Percentiles rank a stretch among this genome's conserved stretches.
These are phyloP conservation scores for Diutina mesorugosa DNA, from an alignment of 1,139 yeast genomes.

Conservation along the genomic window DNA sequence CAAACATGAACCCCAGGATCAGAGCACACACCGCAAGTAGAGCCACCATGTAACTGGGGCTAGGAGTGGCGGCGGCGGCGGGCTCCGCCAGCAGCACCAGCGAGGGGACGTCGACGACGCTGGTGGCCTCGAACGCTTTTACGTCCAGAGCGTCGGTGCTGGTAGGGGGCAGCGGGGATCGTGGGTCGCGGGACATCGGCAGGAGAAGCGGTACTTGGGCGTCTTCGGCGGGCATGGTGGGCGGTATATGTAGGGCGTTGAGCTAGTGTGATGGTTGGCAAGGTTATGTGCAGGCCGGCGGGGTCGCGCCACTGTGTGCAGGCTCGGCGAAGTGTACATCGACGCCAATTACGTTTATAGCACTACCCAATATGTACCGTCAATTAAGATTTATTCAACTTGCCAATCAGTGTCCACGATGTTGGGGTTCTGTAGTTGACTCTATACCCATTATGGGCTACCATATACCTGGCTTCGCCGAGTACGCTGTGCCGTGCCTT, in stretches of 20 bases:
- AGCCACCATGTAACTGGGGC: not conserved
- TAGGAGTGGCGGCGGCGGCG: not conserved
- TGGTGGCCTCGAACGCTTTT: not conserved
- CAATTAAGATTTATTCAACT: no score
- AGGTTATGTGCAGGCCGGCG: not conserved
- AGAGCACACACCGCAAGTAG: not conserved
- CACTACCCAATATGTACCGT: no score
- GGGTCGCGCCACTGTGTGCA: not conserved
- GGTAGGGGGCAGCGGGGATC: not conserved
- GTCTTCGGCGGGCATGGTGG: not conserved
- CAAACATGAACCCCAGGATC: conserved; percentile 91
- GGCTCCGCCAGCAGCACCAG: not conserved
- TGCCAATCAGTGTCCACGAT: no score
- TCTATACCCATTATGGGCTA: accelerated
- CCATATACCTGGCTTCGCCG: not conserved
- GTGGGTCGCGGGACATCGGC: not conserved
- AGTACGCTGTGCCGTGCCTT: not conserved
- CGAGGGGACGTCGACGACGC: not conserved
- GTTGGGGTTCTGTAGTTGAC: no score
- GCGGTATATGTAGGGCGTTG: not conserved
- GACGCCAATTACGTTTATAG: no score
- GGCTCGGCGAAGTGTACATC: no score
- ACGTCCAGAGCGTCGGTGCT: not conserved
- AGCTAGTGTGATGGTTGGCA: not conserved
- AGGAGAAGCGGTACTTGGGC: not conserved